phyloP scores from a whole-genome alignment of 163 green algal genomes.

The Picocystis sp. region DNA sequence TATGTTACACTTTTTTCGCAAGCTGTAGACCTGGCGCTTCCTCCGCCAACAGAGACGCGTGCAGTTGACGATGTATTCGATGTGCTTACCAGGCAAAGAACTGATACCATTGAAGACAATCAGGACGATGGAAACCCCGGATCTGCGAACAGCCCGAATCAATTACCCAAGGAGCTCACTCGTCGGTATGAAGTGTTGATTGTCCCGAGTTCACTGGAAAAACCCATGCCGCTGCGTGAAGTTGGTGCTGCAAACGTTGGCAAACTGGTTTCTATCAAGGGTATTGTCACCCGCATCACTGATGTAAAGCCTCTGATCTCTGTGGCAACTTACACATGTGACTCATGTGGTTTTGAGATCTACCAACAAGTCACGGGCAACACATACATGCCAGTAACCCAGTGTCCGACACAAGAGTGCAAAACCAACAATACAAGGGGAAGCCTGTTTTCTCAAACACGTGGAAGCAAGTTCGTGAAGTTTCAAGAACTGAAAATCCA shows the following conservation, averaged over 20 bases:
- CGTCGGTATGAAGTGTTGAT: constrained; percentile 76
- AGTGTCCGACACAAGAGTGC: constrained; percentile 21
- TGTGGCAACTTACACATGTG: constrained; percentile 89
- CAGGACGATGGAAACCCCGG: constrained; percentile 1
- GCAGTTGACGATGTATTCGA: constrained; percentile 70
- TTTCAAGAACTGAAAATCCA: constrained; percentile 47
- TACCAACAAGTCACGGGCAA: constrained; percentile 76
- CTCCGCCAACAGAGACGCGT: constrained; percentile 22
- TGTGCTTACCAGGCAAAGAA: constrained; percentile 36
- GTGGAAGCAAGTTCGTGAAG: constrained; percentile 82
- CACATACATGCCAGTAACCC: constrained; percentile 48
- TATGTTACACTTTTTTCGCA: constrained; percentile 61
- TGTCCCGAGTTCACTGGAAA: constrained; percentile 20
- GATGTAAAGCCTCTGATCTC: constrained; percentile 85
- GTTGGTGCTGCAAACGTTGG: constrained; percentile 42
- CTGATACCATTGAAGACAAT: constrained; percentile 4
- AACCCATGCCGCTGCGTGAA: constrained; percentile 25
- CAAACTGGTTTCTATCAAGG: constrained; percentile 42
- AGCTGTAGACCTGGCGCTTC: constrained; percentile 60
- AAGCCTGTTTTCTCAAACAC: constrained; percentile 41
- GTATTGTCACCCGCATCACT: constrained; percentile 66
- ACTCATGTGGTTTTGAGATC: constrained; percentile 67
- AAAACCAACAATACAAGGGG: constrained; percentile 15
- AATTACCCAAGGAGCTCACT: constrained; percentile 53
- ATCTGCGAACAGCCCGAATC: constrained; percentile 10